Base-by-base conservation (phyloP, 208 protist genomes). In the Trypanosoma melophagium region DNA sequence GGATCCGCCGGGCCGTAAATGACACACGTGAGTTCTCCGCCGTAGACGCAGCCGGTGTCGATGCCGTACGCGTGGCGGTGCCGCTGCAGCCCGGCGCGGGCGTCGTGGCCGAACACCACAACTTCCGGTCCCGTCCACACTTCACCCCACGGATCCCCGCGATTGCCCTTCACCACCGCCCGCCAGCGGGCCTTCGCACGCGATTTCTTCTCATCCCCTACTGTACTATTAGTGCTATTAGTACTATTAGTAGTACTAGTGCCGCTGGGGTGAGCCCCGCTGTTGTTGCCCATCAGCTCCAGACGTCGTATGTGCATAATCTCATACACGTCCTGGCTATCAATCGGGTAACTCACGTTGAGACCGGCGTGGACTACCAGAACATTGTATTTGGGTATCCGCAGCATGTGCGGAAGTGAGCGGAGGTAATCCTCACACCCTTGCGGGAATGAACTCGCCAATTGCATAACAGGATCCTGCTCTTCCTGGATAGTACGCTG, bases 1-100 rank as follows among this genome's bases (percentile, higher is more conserved):
- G 78, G 80, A 49, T 51, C 71, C 21, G 79, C 77, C 1, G 40
- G 61, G 58, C 79, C 60, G 64, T 83, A 91, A 22, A 95, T 77
- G 3, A 93, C 76, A 69, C 84, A 90, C 8, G 90, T 97, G 19
- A 97, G 79, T 10, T 79, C 63, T 22, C 81, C 66, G 44, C 93
- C 93, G 66, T 97, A 97, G 21, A 92, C 88, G 55, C 93, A 97
- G 47, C 93, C 93, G 16, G 89, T 96, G 67, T 97, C 93, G 62
- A 97, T 89, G 66, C 93, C 93, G 44, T 68, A 82, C 28, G 89
- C 88, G 60, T 81, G 77, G n/a, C 76, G 66, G 51, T 92, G 73
- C 21, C 71, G 35, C 71, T 97, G 93, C 38, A 96, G 87, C 38
- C 88, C 88, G 17, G 76, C 67, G 55, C 71, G 77, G 17, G 93